Evolutionary conservation across 805 yeast species (phyloP).

Genomic region (Metschnikowia koreensis): DNA sequence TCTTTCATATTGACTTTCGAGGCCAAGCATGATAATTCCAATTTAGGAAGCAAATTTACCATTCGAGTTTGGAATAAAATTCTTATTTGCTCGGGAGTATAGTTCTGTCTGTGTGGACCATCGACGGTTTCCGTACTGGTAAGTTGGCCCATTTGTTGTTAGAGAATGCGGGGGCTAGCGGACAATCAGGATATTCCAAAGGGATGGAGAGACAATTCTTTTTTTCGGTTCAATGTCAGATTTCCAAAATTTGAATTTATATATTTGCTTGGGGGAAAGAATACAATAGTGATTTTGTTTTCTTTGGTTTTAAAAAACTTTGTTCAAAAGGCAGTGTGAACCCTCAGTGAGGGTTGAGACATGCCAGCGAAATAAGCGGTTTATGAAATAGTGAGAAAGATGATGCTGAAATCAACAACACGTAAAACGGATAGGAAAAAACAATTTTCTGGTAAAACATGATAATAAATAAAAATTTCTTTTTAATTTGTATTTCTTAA

Average conservation of each 20-base stretch:
- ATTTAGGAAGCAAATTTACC: conserved; percentile 4
- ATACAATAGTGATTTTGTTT: too few species aligned
- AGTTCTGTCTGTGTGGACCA: not conserved
- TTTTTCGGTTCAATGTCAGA: too few species aligned
- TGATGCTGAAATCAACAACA: not conserved
- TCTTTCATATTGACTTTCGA: conserved; percentile 2
- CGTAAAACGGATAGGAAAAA: not conserved
- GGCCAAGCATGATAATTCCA: conserved; percentile 10
- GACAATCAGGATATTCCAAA: too few species aligned
- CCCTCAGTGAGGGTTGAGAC: too few species aligned
- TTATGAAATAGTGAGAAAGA: not conserved
- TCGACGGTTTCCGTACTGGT: conserved; percentile 11
- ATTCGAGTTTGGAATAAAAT: conserved; percentile 6
- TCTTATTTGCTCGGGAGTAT: not conserved
- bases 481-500: too few species aligned
- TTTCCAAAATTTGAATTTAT: too few species aligned
- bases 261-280: too few species aligned
- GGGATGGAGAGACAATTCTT: too few species aligned
- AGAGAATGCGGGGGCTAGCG: not conserved
- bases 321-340: too few species aligned
- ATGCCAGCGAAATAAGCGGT: not conserved
- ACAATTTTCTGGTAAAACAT: not conserved
- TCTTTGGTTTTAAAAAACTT: too few species aligned
- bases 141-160: conserved; percentile 19
- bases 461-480: too few species aligned